These are phyloP conservation scores for Phytophthora vignae DNA, from an alignment of 352 stramenopile genomes.

Conservation along the genomic window DNA sequence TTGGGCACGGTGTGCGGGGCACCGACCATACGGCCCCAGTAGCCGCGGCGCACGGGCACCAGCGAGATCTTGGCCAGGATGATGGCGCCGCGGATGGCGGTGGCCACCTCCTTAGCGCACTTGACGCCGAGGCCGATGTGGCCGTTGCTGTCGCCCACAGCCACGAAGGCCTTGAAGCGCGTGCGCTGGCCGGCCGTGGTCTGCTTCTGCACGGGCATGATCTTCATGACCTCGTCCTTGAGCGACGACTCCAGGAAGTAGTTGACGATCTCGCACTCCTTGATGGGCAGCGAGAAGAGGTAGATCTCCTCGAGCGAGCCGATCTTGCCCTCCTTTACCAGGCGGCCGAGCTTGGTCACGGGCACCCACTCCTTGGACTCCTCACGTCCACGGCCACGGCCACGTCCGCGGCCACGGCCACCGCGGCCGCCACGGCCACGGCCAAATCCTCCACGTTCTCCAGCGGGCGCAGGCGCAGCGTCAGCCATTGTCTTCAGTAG, in stretches of 20 bases:
- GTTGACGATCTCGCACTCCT: slow-evolving; percentile 99
- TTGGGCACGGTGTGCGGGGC: slow-evolving; percentile 97
- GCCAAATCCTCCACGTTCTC: slow-evolving; percentile 95
- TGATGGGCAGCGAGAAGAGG: slow-evolving; percentile 99
- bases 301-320: slow-evolving; percentile 99
- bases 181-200: slow-evolving; percentile 99
- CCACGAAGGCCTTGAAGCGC: slow-evolving; percentile 99
- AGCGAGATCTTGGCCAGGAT: slow-evolving; percentile 99
- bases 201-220: slow-evolving; percentile 99
- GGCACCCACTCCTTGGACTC: slow-evolving; percentile 98
- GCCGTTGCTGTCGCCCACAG: slow-evolving; percentile 97
- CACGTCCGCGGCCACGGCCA: slow-evolving; percentile 84
- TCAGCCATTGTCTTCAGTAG: slow-evolving; percentile 73
- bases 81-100: slow-evolving; percentile 99
- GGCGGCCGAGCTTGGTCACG: slow-evolving; percentile 99
- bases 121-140: slow-evolving; percentile 99
- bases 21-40: slow-evolving; percentile 98
- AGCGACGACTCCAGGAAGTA: slow-evolving; percentile 98
- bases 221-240: slow-evolving; percentile 99
- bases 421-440: slow-evolving; percentile 87
- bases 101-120: slow-evolving; percentile 99
- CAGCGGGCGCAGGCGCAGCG: slow-evolving; percentile 60
- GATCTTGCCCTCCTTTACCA: slow-evolving; percentile 99
- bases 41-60: slow-evolving; percentile 98
- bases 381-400: slow-evolving; percentile 89